Evolutionary conservation across 495 filamentous ascomycete species (phyloP).

Genomic region (Trichoderma virens): DNA sequence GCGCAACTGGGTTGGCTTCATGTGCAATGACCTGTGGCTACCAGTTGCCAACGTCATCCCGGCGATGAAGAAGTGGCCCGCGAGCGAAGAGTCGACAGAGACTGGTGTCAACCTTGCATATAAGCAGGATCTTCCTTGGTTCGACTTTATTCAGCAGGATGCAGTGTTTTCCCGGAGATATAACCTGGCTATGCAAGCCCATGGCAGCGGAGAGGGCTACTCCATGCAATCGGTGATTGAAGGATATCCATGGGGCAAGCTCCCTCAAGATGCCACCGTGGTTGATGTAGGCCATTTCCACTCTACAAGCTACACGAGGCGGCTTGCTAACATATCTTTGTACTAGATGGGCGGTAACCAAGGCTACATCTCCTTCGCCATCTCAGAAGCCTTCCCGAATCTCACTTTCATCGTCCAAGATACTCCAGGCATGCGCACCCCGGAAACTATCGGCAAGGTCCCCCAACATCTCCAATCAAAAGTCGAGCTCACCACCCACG

Average conservation of each 20-base stretch:
- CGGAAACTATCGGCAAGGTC: conserved; percentile 17
- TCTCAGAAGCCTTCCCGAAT: conserved; percentile 17
- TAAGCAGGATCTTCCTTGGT: conserved; percentile 26
- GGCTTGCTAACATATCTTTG: neutral
- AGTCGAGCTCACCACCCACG: conserved; percentile 32
- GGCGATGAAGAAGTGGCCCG: conserved; percentile 25
- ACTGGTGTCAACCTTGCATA: conserved; percentile 33
- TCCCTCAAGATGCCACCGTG: conserved; percentile 14
- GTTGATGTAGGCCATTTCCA: conserved; percentile 5
- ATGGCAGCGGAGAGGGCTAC: conserved; percentile 19
- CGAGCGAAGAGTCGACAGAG: conserved; percentile 27
- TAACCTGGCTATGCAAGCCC: conserved; percentile 21
- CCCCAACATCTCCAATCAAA: conserved; percentile 16
- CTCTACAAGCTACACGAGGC: neutral
- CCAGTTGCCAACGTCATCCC: conserved; percentile 18
- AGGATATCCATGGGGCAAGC: conserved; percentile 21
- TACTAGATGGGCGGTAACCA: conserved; percentile 24
- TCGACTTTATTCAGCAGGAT: conserved; percentile 23
- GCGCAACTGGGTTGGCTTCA: conserved; percentile 31
- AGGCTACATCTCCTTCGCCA: conserved; percentile 20
- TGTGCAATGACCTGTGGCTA: conserved; percentile 31
- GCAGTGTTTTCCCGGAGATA: conserved; percentile 16
- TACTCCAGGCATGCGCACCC: conserved; percentile 17
- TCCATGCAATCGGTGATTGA: conserved; percentile 14
- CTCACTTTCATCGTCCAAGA: conserved; percentile 23